Evolutionary conservation across 1,284 basidiomycete genomes (phyloP), one percentile per base, ranked within the genome.

Genomic region (Earliella scabrosa): DNA sequence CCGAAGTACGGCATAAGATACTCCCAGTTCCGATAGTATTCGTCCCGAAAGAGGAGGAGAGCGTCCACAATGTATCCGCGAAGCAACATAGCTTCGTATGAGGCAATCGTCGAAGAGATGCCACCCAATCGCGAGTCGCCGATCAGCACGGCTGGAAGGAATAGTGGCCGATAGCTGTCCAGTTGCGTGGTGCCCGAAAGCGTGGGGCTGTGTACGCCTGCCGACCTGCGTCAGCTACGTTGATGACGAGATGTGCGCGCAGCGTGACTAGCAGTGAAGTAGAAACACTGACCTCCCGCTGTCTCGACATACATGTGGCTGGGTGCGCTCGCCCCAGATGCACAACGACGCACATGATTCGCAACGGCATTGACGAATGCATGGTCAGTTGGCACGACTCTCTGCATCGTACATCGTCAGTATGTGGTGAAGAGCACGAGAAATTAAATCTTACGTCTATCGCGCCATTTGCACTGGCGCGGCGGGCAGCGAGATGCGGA

Each of bases 181-280:
- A 85, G 82, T 72, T 98, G 97, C 2, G 93, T 93, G 1, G 88
- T 87, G 0, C 95, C 95, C 1, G 89, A 89, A 1, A 95, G 78
- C 0, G 90, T 87, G 0, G 97, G 97, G 58, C 93, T 97, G 68
- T 98, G 96, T 1, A 98, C 93, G 43, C 96, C 95, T 96, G 67
- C 6, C 27, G 41, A 50, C 39, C 44, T 13, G 16, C 24, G 49
- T 60, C 36, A 60, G 35, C 10, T 45, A 14, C 10, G n/a, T 23
- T 21, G 20, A 24, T 20, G 46, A 23, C 29, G 11, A 34, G 18
- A 46, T 31, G 3, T 35, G 20, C 13, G 21, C 5, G n/a, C n/a
- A n/a, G n/a, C n/a, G n/a, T n/a, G n/a, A n/a, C n/a, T n/a, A n/a
- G n/a, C n/a, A n/a, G n/a, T n/a, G n/a, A 40, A n/a, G 3, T 23